phyloP scores from a whole-genome alignment of 192 early-diverging fungal species.

The Coemansia sp. region DNA sequence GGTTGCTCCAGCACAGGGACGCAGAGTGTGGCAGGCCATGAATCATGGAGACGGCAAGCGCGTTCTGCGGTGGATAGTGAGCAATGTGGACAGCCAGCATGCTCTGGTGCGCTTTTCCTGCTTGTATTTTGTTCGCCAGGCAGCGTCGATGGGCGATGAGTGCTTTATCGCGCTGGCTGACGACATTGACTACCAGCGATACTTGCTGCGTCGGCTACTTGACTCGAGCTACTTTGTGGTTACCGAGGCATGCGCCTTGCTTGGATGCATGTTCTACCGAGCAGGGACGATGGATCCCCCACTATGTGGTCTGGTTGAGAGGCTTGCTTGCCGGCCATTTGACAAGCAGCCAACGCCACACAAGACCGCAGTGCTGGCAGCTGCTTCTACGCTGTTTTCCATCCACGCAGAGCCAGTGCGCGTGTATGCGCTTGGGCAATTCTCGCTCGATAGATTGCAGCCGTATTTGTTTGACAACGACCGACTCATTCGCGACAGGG shows the following conservation, averaged over 20 bases:
- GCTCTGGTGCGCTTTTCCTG: conserved; percentile 32
- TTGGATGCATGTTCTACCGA: conserved; percentile 11
- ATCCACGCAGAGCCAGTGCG: not conserved
- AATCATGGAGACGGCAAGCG: not conserved
- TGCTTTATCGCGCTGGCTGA: not conserved
- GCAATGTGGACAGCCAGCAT: conserved; percentile 31
- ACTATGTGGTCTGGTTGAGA: conserved; percentile 4
- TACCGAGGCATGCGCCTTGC: conserved; percentile 21
- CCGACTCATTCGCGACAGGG: conserved; percentile 32
- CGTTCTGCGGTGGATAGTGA: conserved; percentile 14
- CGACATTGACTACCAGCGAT: conserved; percentile 11
- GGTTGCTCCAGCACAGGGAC: not conserved
- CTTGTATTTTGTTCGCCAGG: conserved; percentile 30
- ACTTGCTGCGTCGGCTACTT: conserved; percentile 20
- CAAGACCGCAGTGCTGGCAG: conserved; percentile 17
- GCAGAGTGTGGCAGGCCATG: not conserved
- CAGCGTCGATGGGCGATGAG: not conserved
- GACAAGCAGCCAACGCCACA: conserved; percentile 3
- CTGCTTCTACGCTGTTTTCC: not conserved
- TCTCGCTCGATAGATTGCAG: not conserved
- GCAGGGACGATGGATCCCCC: not conserved
- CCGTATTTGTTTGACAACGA: conserved; percentile 30
- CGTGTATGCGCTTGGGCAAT: not conserved
- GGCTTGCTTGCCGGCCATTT: conserved; percentile 7
- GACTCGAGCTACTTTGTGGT: conserved; percentile 43